Base-by-base conservation (phyloP, 371 early-diverging fungal genomes). In the Mucor irregularis region DNA sequence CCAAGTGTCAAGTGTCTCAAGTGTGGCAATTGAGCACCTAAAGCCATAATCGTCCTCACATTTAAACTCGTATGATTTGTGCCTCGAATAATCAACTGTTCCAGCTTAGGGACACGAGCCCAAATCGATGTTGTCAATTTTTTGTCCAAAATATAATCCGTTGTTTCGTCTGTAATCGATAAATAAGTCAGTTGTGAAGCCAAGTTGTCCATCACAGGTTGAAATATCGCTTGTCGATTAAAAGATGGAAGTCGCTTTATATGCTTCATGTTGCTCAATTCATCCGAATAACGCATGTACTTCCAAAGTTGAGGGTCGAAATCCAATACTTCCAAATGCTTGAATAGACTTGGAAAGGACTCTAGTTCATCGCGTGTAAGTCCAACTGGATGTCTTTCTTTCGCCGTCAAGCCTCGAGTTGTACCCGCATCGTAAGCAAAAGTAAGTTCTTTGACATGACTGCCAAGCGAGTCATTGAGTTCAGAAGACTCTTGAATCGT, bases 271-370 rank as follows among this genome's bases (percentile, higher is more conserved):
- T 37, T 13, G 0, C 10, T 17, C 8, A 51, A 49, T 16, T 24
- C 25, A 2, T 55, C 42, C 0, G 48, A 42, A 16, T 47, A 51
- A 22, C 65, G 37, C 60, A 65, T 60, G 17, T 65, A 65, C 7
- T 52, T 38, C 65, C 65, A 65, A n/a, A 60, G 52, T 31, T 46
- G 24, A 21, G 65, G 65, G 38, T 65, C 65, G 31, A 65, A 65
- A 13, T 60, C 61, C 11, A 65, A 48, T 16, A 52, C 16, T 19
- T 51, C 22, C 10, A 65, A 47, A 0, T 53, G 30, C 11, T 34
- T 28, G 43, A 65, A 56, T 19, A 56, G 56, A 9, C 17, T 29
- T 16, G 65, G 61, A 34, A 65, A 56, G 4, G 45, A 43, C 31
- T 65, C 65, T 35, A 65, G 22, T 52, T 65, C 65, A 37, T 59